A percentile compares a stretch with the other conserved stretches of the same genome.
Evolutionary conservation across 257 asterid species (phyloP).

Genomic region (Gentiana straminea): DNA sequence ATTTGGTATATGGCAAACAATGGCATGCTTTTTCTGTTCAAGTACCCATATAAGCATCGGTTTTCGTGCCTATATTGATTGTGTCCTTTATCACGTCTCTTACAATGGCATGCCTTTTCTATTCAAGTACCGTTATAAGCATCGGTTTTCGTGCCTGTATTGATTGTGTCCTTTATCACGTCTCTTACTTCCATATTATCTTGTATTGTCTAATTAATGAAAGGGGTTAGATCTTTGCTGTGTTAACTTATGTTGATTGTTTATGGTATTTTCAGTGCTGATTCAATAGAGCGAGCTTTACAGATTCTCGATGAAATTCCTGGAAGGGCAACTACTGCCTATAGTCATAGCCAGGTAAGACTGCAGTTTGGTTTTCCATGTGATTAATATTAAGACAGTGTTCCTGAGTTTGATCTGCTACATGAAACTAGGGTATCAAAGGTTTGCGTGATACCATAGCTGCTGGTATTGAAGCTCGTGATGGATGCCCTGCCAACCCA

Average conservation of each 20-base stretch:
- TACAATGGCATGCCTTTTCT: too few relatives aligned
- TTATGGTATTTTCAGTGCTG: conserved; percentile 47
- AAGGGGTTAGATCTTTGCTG: too few relatives aligned
- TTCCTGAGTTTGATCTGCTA: neutral
- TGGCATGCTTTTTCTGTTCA: too few relatives aligned
- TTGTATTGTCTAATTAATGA: too few relatives aligned
- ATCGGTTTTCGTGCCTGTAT: too few relatives aligned
- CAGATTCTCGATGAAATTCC: conserved; percentile 94
- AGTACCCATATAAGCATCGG: too few relatives aligned
- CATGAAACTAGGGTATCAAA: conserved; percentile 61
- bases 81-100: too few relatives aligned
- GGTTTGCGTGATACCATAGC: conserved; percentile 94
- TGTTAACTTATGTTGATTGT: conserved; percentile 5
- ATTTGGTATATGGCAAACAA: too few relatives aligned
- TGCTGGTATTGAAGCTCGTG: conserved; percentile 95
- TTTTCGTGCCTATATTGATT: too few relatives aligned
- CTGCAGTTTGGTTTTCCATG: neutral
- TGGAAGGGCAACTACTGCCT: conserved; percentile 98
- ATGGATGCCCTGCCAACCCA: conserved; percentile 89
- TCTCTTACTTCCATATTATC: too few relatives aligned
- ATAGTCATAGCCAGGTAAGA: conserved; percentile 94
- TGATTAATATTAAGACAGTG: conserved; percentile 1
- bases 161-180: too few relatives aligned
- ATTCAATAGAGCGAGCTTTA: conserved; percentile 82
- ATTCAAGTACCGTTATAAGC: too few relatives aligned